Evolutionary conservation across 352 stramenopile species (phyloP).

Genomic region (Thalassiosira pacifica): DNA sequence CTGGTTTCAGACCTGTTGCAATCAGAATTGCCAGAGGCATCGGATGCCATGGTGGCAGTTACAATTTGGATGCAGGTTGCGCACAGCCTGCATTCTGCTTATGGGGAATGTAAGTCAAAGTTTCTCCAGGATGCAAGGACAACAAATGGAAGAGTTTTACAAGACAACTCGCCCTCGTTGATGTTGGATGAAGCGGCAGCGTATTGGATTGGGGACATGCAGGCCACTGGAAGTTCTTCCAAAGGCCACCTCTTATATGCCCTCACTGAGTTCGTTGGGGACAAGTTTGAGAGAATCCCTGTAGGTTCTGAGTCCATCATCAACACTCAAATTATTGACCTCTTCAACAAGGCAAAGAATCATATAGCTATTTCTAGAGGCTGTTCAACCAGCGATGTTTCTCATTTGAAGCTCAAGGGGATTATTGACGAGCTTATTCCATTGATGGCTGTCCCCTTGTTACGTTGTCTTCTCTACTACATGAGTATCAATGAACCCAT

Average conservation of each 20-base stretch:
- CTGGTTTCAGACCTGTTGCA: constrained; percentile 77
- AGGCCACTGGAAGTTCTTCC: constrained; percentile 71
- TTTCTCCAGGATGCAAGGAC: constrained; percentile 54
- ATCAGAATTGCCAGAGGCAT: constrained; percentile 56
- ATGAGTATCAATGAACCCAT: constrained; percentile 68
- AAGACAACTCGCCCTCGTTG: constrained; percentile 71
- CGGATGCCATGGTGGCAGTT: constrained; percentile 76
- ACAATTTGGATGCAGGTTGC: constrained; percentile 86
- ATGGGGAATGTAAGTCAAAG: constrained; percentile 74
- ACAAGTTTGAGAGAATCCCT: constrained; percentile 71
- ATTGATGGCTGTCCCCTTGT: constrained; percentile 81
- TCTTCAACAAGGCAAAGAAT: constrained; percentile 77
- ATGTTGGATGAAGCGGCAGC: constrained; percentile 83
- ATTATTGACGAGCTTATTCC: constrained; percentile 80
- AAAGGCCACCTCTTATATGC: constrained; percentile 85
- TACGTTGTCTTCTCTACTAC: constrained; percentile 79
- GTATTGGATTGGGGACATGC: constrained; percentile 87
- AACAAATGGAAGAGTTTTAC: constrained; percentile 32
- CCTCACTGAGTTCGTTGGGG: constrained; percentile 77
- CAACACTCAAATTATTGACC: constrained; percentile 81
- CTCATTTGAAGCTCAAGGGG: constrained; percentile 68
- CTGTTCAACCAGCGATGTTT: constrained; percentile 74
- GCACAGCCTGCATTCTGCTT: constrained; percentile 76
- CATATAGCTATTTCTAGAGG: constrained; percentile 80
- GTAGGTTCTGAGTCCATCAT: constrained; percentile 70